phyloP scores from a whole-genome alignment of 2,329 filamentous ascomycete genomes.

The Clonostachys rhizophaga region DNA sequence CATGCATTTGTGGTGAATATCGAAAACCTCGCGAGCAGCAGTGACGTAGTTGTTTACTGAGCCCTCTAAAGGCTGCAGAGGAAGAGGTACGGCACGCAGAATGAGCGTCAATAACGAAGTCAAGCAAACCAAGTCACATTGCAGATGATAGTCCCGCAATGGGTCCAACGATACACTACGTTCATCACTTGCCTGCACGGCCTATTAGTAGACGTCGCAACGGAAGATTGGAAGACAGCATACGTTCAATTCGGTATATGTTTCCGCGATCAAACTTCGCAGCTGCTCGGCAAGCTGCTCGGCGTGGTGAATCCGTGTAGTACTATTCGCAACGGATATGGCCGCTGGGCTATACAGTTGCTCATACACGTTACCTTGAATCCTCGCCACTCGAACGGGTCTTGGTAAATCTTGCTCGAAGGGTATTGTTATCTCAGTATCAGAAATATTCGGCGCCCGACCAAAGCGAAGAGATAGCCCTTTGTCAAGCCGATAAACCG shows the following conservation, averaged over 20 bases:
- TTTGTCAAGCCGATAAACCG: slow-evolving; percentile 25
- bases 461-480: slow-evolving; percentile 26
- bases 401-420: slow-evolving; percentile 8
- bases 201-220: neutral
- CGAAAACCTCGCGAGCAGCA: slow-evolving; percentile 22
- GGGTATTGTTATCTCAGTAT: slow-evolving; percentile 18
- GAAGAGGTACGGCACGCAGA: slow-evolving; percentile 15
- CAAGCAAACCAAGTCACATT: slow-evolving; percentile 24
- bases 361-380: slow-evolving; percentile 24
- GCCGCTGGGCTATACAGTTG: slow-evolving; percentile 20
- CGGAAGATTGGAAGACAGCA: no score
- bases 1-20: slow-evolving; percentile 25
- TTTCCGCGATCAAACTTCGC: no score
- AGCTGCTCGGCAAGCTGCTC: no score
- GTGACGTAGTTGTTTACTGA: slow-evolving; percentile 16
- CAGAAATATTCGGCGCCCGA: slow-evolving; percentile 22
- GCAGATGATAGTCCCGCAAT: slow-evolving; percentile 19
- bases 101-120: slow-evolving; percentile 24
- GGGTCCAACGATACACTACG: slow-evolving; percentile 6
- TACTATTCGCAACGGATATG: no score
- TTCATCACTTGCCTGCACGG: no score
- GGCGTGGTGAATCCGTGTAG: no score
- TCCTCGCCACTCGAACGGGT: slow-evolving; percentile 8
- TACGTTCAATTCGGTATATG: no score
- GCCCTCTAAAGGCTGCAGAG: neutral